These are phyloP conservation scores for Spiromastix sp. DNA, from an alignment of 2,329 filamentous ascomycete genomes.

Conservation along the genomic window DNA sequence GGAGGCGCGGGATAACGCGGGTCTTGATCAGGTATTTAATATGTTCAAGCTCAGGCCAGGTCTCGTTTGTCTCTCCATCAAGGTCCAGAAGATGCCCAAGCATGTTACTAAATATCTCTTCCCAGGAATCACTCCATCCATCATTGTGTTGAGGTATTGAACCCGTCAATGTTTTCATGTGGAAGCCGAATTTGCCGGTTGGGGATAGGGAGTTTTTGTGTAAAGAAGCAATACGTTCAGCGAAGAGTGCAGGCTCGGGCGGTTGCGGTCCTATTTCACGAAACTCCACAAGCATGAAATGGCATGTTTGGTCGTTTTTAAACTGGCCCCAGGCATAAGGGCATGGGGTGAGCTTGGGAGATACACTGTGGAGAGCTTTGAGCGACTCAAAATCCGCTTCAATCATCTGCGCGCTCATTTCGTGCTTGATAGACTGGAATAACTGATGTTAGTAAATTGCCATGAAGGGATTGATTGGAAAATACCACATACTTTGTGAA, in stretches of 20 bases:
- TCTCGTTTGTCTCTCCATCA: constrained; percentile 13
- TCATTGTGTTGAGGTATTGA: constrained; percentile 18
- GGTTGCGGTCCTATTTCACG: constrained; percentile 25
- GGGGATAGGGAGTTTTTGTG: constrained; percentile 20
- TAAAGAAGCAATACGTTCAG: constrained; percentile 17
- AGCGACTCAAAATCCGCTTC: constrained; percentile 34
- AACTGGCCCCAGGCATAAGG: constrained; percentile 34
- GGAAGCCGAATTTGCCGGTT: constrained; percentile 24
- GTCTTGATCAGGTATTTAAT: constrained; percentile 24
- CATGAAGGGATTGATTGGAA: too few species aligned
- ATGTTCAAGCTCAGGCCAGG: constrained; percentile 12
- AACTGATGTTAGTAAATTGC: too few species aligned
- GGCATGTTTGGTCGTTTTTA: constrained; percentile 18
- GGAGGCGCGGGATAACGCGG: constrained; percentile 37
- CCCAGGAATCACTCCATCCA: constrained; percentile 33
- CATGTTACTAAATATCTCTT: constrained; percentile 26
- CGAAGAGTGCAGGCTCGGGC: constrained; percentile 19
- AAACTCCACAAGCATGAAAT: constrained; percentile 36
- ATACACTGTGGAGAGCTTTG: constrained; percentile 24
- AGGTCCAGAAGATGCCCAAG: constrained; percentile 23
- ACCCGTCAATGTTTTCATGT: constrained; percentile 18
- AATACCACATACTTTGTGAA: too few species aligned
- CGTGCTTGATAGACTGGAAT: background rate
- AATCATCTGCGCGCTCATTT: constrained; percentile 23
- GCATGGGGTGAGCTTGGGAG: constrained; percentile 29